A percentile compares a stretch with the other conserved stretches of the same genome.
phyloP scores from a whole-genome alignment of 2,329 filamentous ascomycete genomes.

The Phoma sp. region DNA sequence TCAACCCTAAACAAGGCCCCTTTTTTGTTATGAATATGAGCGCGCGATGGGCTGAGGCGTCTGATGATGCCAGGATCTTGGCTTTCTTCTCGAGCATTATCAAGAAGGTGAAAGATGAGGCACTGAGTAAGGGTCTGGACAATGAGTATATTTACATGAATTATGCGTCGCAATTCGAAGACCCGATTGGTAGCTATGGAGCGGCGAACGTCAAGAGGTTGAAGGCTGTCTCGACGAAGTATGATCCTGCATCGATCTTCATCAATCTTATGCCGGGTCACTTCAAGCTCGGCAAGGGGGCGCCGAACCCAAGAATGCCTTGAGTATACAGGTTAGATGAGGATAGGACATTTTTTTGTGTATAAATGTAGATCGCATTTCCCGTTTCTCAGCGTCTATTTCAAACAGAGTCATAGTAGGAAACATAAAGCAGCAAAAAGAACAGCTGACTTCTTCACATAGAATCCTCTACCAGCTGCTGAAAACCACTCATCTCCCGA shows the following conservation, averaged over 20 bases:
- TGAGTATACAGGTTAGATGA: not conserved
- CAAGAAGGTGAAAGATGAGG: constrained; percentile 17
- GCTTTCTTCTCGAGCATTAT: constrained; percentile 17
- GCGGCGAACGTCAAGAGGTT: constrained; percentile 43
- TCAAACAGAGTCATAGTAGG: too few species aligned
- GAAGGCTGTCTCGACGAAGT: constrained; percentile 43
- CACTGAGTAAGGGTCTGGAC: constrained; percentile 10
- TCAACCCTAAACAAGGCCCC: constrained; percentile 23
- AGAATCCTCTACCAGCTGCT: too few species aligned
- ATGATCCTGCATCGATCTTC: constrained; percentile 51
- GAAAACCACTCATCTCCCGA: too few species aligned
- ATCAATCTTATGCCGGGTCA: constrained; percentile 51
- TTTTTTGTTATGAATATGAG: constrained; percentile 28
- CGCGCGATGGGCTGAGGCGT: constrained; percentile 21
- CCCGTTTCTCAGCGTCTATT: too few species aligned
- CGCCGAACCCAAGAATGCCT: not conserved
- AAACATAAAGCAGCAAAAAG: too few species aligned
- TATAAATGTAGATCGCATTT: too few species aligned
- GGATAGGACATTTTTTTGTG: not conserved
- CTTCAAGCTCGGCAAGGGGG: constrained; percentile 48
- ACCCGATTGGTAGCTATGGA: constrained; percentile 52
- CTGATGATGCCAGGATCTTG: constrained; percentile 24
- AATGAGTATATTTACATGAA: constrained; percentile 55
- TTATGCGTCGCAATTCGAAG: constrained; percentile 54
- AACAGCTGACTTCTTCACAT: too few species aligned